A percentile compares a stretch with the other conserved stretches of the same genome.
Evolutionary conservation across 192 early-diverging fungal species (phyloP).

Genomic region (Fimicolochytrium jonesii): DNA sequence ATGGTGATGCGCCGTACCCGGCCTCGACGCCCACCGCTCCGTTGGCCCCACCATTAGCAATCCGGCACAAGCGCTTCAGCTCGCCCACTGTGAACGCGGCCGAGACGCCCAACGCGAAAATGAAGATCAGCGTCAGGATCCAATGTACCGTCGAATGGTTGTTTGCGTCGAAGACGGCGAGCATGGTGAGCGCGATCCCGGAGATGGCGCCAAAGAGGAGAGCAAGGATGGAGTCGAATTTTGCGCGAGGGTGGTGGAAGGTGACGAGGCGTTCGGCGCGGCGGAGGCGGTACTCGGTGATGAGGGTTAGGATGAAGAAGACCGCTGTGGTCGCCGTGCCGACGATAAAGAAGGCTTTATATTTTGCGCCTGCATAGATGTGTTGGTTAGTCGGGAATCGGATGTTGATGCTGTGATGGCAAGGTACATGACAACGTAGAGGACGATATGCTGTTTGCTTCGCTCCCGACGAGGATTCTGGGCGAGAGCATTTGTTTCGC

Average conservation of each 20-base stretch:
- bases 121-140: constrained; percentile 24
- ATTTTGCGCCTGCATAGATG: constrained; percentile 27
- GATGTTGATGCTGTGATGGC: no score
- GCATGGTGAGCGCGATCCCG: not conserved
- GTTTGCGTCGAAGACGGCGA: constrained; percentile 7
- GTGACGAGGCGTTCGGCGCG: not conserved
- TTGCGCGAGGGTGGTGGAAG: constrained; percentile 1
- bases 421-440: no score
- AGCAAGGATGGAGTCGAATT: constrained; percentile 8
- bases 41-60: no score
- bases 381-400: no score
- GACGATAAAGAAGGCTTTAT: constrained; percentile 19
- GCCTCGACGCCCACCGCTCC: no score
- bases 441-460: no score
- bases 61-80: constrained; percentile 4
- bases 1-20: not conserved
- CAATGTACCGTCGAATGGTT: constrained; percentile 5
- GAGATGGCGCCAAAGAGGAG: constrained; percentile 17
- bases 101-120: constrained; percentile 1
- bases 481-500: no score
- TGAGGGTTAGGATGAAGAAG: constrained; percentile 16
- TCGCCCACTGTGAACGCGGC: constrained; percentile 19
- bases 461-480: no score
- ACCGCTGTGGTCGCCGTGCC: constrained; percentile 11
- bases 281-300: constrained; percentile 16